Conservation (phyloP, 2,329 filamentous ascomycete species). For the Ceratocystis variospora region DNA sequence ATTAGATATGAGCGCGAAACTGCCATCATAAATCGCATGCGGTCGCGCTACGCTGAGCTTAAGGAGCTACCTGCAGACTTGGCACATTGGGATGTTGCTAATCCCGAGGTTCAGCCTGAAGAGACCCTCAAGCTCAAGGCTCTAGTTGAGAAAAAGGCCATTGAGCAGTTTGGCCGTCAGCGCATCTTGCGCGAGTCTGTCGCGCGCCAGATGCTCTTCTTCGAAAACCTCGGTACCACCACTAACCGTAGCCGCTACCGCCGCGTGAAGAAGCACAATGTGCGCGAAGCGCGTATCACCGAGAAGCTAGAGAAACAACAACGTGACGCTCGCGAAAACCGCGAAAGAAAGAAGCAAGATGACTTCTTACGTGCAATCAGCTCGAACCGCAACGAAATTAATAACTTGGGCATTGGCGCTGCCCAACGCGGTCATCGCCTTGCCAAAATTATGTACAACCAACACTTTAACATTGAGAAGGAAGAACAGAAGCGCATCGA, state of each 20-base stretch:
- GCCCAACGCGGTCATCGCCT: slow-evolving; percentile 70
- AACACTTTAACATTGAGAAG: slow-evolving; percentile 95
- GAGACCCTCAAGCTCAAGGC: slow-evolving; percentile 77
- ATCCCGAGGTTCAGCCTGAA: slow-evolving; percentile 53
- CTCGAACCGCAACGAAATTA: slow-evolving; percentile 66
- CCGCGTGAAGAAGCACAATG: slow-evolving; percentile 90
- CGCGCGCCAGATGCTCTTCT: slow-evolving; percentile 82
- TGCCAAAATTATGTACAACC: slow-evolving; percentile 72
- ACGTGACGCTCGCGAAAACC: slow-evolving; percentile 83
- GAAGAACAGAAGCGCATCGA: slow-evolving; percentile 98
- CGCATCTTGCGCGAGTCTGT: slow-evolving; percentile 73
- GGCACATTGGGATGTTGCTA: slow-evolving; percentile 70
- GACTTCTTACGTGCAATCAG: slow-evolving; percentile 84
- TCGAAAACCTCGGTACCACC: slow-evolving; percentile 93
- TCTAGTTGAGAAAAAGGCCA: slow-evolving; percentile 87
- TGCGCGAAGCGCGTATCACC: slow-evolving; percentile 89
- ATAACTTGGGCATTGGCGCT: slow-evolving; percentile 51
- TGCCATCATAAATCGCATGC: slow-evolving; percentile 80
- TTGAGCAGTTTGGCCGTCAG: slow-evolving; percentile 80
- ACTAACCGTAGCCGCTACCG: slow-evolving; percentile 84
- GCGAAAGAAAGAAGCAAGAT: slow-evolving; percentile 93
- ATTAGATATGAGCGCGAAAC: slow-evolving; percentile 76
- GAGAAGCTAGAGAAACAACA: slow-evolving; percentile 99
- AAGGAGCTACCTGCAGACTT: slow-evolving; percentile 75
- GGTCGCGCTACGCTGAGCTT: slow-evolving; percentile 68